Base-by-base conservation (phyloP, 202 grass and related monocot species). In the Panicum virgatum region DNA sequence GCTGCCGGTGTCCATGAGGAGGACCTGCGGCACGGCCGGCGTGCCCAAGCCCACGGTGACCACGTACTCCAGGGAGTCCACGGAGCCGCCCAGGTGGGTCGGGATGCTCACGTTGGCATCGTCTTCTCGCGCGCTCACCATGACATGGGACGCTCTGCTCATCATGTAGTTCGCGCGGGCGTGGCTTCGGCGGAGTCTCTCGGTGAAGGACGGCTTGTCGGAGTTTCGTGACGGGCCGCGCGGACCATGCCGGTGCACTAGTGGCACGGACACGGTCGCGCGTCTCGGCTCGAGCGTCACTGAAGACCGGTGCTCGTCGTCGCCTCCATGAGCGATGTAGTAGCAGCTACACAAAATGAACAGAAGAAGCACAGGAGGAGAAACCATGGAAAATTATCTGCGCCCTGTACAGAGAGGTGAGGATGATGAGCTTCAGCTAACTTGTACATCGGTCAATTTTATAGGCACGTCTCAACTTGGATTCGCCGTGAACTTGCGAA, bases 1-100 rank as follows among this genome's bases (percentile, higher is more conserved):
- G 68, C 87, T 90, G 62, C 82, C 87, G 14, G 85, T 93, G 91
- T 93, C 85, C 10, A 93, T 57, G 20, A 68, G 13, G 10, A 93
- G 5, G 6, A 64, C 65, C 78, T 88, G 81, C 23, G 48, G 20
- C 3, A 76, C 60, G 3, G 57, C 18, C 3, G 87, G 91, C 32
- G 62, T 93, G 73, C 91, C 73, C 9, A 82, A 8, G 62, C 78
- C 73, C 27, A 89, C 12, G 10, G 90, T 92, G 14, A 92, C 70
- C 1, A 83, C 76, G 65, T 89, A 92, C 42, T 86, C 43, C 25
- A 78, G 38, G 0, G 51, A 72, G 82, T 80, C 42, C 2, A 82
- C 69, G 36, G 61, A 16, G 37, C 19, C 9, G 1, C 77, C 82
- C 5, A 80, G 53, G 26, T 44, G 7, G 3, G 77, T 66, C 7